Conservation (phyloP, 352 stramenopile genomes). For the Globisporangium radiosum region DNA sequence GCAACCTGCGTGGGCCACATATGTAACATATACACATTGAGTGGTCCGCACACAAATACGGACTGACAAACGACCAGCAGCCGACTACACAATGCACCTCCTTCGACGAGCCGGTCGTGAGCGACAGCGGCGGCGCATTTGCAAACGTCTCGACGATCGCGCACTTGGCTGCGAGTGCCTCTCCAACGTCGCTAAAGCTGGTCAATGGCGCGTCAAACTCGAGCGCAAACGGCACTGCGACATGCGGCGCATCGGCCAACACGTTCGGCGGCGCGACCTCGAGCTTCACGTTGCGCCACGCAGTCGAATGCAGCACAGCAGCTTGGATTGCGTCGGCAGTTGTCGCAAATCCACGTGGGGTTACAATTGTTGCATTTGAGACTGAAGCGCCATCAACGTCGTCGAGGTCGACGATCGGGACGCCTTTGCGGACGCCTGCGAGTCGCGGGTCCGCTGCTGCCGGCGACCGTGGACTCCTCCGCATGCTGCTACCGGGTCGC, state of each 20-base stretch:
- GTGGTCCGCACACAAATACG: too few species aligned
- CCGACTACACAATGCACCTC: constrained; percentile 6
- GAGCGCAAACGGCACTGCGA: constrained; percentile 27
- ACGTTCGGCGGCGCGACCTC: constrained; percentile 30
- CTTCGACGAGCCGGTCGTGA: constrained; percentile 16
- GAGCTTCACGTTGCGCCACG: constrained; percentile 49
- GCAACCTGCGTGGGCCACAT: constrained; percentile 1
- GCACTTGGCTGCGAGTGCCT: constrained; percentile 24
- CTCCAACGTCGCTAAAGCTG: constrained; percentile 20
- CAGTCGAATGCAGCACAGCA: constrained; percentile 47
- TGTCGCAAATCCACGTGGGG: constrained; percentile 16
- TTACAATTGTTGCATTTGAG: neutral
- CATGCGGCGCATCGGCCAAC: constrained; percentile 17
- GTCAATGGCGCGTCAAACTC: constrained; percentile 33
- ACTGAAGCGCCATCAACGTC: constrained; percentile 6
- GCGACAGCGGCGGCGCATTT: constrained; percentile 15
- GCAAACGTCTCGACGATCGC: constrained; percentile 15
- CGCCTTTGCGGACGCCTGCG: constrained; percentile 13
- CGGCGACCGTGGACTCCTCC: constrained; percentile 39
- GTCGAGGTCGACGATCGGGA: constrained; percentile 20
- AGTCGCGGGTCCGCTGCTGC: constrained; percentile 23
- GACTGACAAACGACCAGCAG: too few species aligned
- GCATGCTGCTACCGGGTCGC: constrained; percentile 40
- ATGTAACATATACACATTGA: too few species aligned
- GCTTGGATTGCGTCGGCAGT: constrained; percentile 37